Evolutionary conservation across 176 grass and related monocot genomes (phyloP).

Genomic region (Avena atlantica): DNA sequence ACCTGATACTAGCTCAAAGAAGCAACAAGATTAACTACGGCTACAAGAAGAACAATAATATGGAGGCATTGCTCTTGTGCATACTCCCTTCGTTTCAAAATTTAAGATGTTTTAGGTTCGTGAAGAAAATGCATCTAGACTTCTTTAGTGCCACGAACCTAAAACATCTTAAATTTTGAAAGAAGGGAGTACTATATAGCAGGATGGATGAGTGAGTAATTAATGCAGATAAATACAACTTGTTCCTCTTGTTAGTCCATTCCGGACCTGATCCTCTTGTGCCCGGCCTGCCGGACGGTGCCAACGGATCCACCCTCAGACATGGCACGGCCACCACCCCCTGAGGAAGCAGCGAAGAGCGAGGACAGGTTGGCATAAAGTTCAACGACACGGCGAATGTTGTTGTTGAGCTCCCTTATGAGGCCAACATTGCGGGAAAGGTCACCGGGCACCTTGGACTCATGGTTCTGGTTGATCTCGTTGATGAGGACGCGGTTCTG

Average conservation of each 20-base stretch:
- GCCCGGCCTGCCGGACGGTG: conserved; percentile 47
- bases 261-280: conserved; percentile 69
- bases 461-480: conserved; percentile 91
- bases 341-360: conserved; percentile 59
- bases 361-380: conserved; percentile 81
- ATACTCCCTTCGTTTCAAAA: too few species aligned
- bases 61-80: conserved; percentile 24
- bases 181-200: too few species aligned
- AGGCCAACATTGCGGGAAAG: conserved; percentile 78
- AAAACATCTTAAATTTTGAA: too few species aligned
- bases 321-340: conserved; percentile 25
- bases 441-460: conserved; percentile 75
- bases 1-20: conserved; percentile 6
- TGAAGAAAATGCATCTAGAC: too few species aligned
- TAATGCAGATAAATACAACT: conserved; percentile 28
- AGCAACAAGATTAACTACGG: conserved; percentile 22
- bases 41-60: conserved; percentile 22
- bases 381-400: conserved; percentile 82
- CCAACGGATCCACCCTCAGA: conserved; percentile 57
- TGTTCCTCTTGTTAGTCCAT: conserved; percentile 38
- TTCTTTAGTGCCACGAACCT: too few species aligned
- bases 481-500: conserved; percentile 76
- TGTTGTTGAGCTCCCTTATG: conserved; percentile 90
- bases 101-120: too few species aligned
- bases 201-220: too few species aligned